Evolutionary conservation across 2,329 filamentous ascomycete species (phyloP).

Genomic region (Calonectria crousiana): DNA sequence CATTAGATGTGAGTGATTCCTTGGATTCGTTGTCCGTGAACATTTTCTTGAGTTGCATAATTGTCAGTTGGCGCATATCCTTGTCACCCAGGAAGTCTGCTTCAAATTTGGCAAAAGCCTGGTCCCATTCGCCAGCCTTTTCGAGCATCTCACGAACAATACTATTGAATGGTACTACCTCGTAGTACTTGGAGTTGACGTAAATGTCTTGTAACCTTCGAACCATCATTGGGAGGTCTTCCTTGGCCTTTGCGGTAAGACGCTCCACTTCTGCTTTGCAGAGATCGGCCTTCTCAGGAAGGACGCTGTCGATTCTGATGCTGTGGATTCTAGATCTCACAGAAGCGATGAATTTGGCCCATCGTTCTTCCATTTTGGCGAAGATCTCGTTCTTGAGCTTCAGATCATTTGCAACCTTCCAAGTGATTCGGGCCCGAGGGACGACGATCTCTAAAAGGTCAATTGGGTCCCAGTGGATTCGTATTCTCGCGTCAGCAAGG

Average conservation of each 20-base stretch:
- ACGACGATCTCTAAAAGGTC: conserved; percentile 95
- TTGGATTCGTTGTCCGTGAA: conserved; percentile 92
- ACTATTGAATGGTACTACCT: conserved; percentile 92
- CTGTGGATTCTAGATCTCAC: conserved; percentile 86
- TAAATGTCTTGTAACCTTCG: conserved; percentile 89
- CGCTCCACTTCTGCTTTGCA: conserved; percentile 86
- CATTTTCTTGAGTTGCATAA: conserved; percentile 92
- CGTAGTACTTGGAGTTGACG: conserved; percentile 94
- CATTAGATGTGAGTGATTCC: conserved; percentile 77
- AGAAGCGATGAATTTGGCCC: conserved; percentile 88
- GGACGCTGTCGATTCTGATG: conserved; percentile 91
- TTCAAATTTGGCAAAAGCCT: conserved; percentile 90
- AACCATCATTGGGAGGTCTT: conserved; percentile 82
- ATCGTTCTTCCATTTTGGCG: conserved; percentile 81
- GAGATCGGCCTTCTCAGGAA: conserved; percentile 85
- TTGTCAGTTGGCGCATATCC: conserved; percentile 91
- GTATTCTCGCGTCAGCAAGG: conserved; percentile 84
- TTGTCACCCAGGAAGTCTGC: conserved; percentile 95
- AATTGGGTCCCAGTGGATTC: conserved; percentile 93
- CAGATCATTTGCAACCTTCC: conserved; percentile 97
- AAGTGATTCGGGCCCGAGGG: conserved; percentile 88
- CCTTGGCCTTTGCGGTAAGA: conserved; percentile 82
- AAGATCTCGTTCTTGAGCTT: conserved; percentile 94
- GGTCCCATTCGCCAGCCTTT: conserved; percentile 93
- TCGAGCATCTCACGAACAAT: conserved; percentile 92